Base-by-base conservation (phyloP, 1,139 yeast species). In the Meyerozyma sp. region DNA sequence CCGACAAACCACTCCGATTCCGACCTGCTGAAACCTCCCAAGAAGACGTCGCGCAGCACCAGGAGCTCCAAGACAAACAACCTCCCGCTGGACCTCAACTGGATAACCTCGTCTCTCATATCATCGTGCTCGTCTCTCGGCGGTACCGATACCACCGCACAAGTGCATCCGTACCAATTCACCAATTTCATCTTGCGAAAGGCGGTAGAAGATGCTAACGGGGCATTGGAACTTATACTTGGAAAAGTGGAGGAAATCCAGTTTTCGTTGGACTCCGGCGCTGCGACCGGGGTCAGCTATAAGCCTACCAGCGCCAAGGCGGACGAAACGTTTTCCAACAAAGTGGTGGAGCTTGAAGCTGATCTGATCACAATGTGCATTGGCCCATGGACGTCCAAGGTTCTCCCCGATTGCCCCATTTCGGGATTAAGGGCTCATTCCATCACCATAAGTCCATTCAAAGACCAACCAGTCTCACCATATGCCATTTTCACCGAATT, bases 301-400 rank as follows among this genome's bases (percentile, higher is more conserved):
- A 74, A 70, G 45, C 90, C 89, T 32, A 79, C 87, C 5, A 69
- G 78, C 45, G 50, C 46, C 42, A 48, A 49, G 44, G 45, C 46
- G 21, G 16, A 44, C 44, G 51, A 47, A 36, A 43, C 45, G 29
- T 48, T 34, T 32, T 43, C 25, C 21, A 47, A 36, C 13, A 42
- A 43, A 20, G 45, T 47, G 6, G 65, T 75, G 14, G 70, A 73
- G 45, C 63, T 88, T 23, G 58, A 58, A 18, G 95, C 88, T 35
- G 89, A 86, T 56, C 83, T 86, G 56, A 81, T 88, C 21, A 83
- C 93, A n/a, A 70, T 91, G 54, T 74, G 95, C 0, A 86, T 88
- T 51, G 98, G 98, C 1, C 98, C 98, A 5, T 91, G 98, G 98
- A 90, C 97, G 2, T 84, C 96, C 1, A 85, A 83, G 56, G 77